These are phyloP conservation scores for Fusarium goolgardi DNA, from an alignment of 2,329 filamentous ascomycete genomes.

Conservation along the genomic window DNA sequence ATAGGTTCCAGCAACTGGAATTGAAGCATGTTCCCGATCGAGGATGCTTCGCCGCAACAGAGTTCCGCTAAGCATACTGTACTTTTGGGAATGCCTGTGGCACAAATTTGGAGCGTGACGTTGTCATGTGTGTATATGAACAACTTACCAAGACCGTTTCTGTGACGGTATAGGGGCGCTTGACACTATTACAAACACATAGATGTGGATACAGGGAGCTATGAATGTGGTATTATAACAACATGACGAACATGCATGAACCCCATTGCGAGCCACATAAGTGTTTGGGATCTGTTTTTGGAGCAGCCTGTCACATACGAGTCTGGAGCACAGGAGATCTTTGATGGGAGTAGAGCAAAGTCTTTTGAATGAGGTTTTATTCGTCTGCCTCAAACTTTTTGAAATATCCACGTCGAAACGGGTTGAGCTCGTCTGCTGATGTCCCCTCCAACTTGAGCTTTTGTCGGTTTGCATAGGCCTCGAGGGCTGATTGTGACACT, in stretches of 20 bases:
- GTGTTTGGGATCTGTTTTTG: slow-evolving; percentile 30
- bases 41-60: slow-evolving; percentile 86
- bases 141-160: slow-evolving; percentile 20
- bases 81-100: not conserved
- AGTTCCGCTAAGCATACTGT: slow-evolving; percentile 68
- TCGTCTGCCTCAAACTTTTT: slow-evolving; percentile 60
- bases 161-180: slow-evolving; percentile 19
- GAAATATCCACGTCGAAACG: slow-evolving; percentile 70
- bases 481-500: slow-evolving; percentile 60
- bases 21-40: slow-evolving; percentile 87
- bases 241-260: slow-evolving; percentile 31
- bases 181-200: slow-evolving; percentile 38
- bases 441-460: slow-evolving; percentile 54
- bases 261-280: slow-evolving; percentile 25
- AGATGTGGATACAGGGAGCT: slow-evolving; percentile 40
- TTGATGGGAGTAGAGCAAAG: slow-evolving; percentile 40
- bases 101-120: slow-evolving; percentile 10
- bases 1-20: slow-evolving; percentile 90
- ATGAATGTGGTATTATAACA: slow-evolving; percentile 38
- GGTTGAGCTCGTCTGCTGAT: slow-evolving; percentile 69
- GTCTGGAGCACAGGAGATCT: slow-evolving; percentile 41
- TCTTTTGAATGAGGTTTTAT: slow-evolving; percentile 42
- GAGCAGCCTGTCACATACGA: slow-evolving; percentile 33
- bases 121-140: slow-evolving; percentile 7
- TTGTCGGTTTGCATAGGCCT: slow-evolving; percentile 50